These are phyloP conservation scores for Avicennia marina DNA, from an alignment of 257 asterid species.

Conservation along the genomic window DNA sequence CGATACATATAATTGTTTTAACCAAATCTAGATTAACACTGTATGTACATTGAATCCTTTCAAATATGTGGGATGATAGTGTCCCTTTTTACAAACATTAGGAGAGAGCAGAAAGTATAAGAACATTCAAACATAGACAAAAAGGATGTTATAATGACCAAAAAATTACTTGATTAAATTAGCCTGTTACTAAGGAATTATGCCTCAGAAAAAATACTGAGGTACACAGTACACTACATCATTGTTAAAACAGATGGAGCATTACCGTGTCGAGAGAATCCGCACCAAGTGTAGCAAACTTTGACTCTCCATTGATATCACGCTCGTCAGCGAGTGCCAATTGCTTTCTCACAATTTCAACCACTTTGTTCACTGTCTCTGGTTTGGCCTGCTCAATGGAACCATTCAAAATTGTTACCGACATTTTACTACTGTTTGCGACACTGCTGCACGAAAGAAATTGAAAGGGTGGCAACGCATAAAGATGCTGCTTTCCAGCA, in stretches of 20 bases:
- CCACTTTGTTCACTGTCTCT: slow-evolving; percentile 78
- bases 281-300: slow-evolving; percentile 77
- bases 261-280: slow-evolving; percentile 96
- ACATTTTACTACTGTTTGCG: not conserved
- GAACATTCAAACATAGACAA: too few relatives aligned
- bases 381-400: slow-evolving; percentile 69
- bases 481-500: too few relatives aligned
- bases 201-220: too few relatives aligned
- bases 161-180: not conserved
- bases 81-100: not conserved
- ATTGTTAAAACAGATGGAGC: not conserved
- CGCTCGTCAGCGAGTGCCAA: slow-evolving; percentile 67
- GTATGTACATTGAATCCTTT: too few relatives aligned
- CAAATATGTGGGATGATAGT: too few relatives aligned
- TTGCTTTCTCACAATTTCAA: slow-evolving; percentile 79
- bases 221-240: too few relatives aligned
- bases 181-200: too few relatives aligned
- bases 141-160: too few relatives aligned
- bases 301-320: slow-evolving; percentile 64
- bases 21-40: too few relatives aligned
- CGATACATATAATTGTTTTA: too few relatives aligned
- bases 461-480: not conserved
- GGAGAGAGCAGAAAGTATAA: too few relatives aligned
- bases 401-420: not conserved
- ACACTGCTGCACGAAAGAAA: not conserved